Percentiles rank a stretch among this genome's conserved stretches.
Evolutionary conservation across 176 grass and related monocot species (phyloP).

Genomic region (Pontederia crassipes): DNA sequence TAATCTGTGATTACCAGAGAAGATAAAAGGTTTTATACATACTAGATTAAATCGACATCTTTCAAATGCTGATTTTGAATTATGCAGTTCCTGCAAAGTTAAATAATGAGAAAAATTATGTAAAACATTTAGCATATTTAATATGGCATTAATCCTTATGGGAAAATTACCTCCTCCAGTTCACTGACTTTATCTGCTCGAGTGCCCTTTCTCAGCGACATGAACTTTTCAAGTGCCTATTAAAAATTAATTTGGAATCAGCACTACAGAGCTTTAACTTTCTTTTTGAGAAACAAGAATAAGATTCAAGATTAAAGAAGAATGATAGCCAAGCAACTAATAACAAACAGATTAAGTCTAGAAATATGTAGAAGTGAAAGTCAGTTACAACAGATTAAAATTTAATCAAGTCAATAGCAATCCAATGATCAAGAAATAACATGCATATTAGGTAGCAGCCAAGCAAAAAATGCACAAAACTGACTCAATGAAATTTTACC

Average conservation of each 20-base stretch:
- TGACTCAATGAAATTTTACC: no score
- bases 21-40: conserved; percentile 31
- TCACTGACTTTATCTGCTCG: conserved; percentile 61
- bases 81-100: conserved; percentile 71
- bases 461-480: no score
- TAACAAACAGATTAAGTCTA: no score
- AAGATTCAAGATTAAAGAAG: neutral
- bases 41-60: conserved; percentile 94
- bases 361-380: no score
- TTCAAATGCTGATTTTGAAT: conserved; percentile 83
- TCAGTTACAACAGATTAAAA: neutral
- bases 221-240: conserved; percentile 92
- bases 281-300: neutral
- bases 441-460: no score
- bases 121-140: neutral
- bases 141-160: conserved; percentile 4
- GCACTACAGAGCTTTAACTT: conserved; percentile 12
- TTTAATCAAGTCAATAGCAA: neutral
- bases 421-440: no score
- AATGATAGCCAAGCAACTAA: no score
- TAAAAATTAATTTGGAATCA: conserved; percentile 22
- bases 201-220: conserved; percentile 82
- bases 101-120: neutral
- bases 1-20: conserved; percentile 18
- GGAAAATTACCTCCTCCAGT: conserved; percentile 70